Evolutionary conservation across 371 early-diverging fungal species (phyloP).

Genomic region (Dichotomocladium elegans): DNA sequence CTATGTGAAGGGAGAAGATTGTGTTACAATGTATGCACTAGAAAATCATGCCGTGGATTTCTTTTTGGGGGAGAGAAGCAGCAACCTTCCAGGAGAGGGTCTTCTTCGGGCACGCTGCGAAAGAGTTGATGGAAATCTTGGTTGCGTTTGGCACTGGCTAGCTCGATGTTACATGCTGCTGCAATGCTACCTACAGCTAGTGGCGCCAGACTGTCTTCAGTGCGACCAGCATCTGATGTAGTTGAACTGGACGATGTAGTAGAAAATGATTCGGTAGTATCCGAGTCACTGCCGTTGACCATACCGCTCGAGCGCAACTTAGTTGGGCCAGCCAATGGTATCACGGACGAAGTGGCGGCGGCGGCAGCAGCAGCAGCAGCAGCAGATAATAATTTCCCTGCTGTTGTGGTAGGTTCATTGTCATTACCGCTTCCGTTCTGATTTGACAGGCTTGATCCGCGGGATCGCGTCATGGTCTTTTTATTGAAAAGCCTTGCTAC

Average conservation of each 20-base stretch:
- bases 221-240: too few species aligned
- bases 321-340: too few species aligned
- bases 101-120: slow-evolving; percentile 61
- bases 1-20: slow-evolving; percentile 27
- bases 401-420: background rate
- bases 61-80: too few species aligned
- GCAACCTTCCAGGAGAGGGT: slow-evolving; percentile 62
- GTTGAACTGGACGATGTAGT: too few species aligned
- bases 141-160: slow-evolving; percentile 53
- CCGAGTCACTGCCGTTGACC: too few species aligned
- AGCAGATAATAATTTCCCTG: background rate
- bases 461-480: too few species aligned
- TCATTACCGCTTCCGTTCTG: background rate
- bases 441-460: slow-evolving; percentile 16
- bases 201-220: background rate
- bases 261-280: too few species aligned
- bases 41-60: too few species aligned
- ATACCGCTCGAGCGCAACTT: too few species aligned
- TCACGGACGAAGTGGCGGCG: slow-evolving; percentile 1
- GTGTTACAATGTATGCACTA: background rate
- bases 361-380: background rate
- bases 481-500: too few species aligned
- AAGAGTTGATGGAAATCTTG: slow-evolving; percentile 64
- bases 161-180: slow-evolving; percentile 13
- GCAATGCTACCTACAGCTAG: slow-evolving; percentile 17